Conservation (phyloP, 176 grass and related monocot genomes). For the Otatea glauca region DNA sequence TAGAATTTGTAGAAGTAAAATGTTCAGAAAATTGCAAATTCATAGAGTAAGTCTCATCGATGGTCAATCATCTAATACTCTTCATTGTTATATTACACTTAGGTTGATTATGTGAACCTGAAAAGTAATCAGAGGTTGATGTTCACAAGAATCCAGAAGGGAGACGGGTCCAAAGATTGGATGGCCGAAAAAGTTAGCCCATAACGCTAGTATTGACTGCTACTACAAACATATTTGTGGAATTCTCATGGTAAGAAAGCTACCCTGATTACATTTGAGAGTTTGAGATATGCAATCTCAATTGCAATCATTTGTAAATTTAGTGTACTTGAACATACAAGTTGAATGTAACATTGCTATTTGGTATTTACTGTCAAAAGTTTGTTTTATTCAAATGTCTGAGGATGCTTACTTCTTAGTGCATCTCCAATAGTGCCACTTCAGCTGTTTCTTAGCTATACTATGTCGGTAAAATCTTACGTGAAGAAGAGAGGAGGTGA, state of each 20-base stretch:
- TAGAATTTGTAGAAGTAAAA: neutral
- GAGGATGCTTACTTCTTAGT: neutral
- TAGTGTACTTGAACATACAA: neutral
- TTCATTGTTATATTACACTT: slow-evolving; percentile 6
- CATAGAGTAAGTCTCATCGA: neutral
- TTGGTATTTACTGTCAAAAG: neutral
- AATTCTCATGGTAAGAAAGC: slow-evolving; percentile 38
- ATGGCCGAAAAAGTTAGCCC: slow-evolving; percentile 61
- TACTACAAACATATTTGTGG: slow-evolving; percentile 19
- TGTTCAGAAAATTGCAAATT: neutral
- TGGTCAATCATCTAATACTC: neutral
- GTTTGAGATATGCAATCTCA: neutral
- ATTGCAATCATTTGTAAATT: slow-evolving; percentile 7
- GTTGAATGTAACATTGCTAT: neutral
- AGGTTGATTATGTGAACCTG: slow-evolving; percentile 94
- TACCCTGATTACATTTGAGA: neutral
- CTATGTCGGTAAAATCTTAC: too few relatives aligned
- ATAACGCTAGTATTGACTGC: slow-evolving; percentile 12
- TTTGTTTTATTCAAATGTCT: neutral
- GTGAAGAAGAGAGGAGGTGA: too few relatives aligned
- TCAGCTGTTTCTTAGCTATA: too few relatives aligned
- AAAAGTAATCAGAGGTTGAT: slow-evolving; percentile 80
- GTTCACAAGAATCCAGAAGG: slow-evolving; percentile 62
- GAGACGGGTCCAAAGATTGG: slow-evolving; percentile 54
- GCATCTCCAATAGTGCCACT: too few relatives aligned